A percentile compares a stretch with the other conserved stretches of the same genome.
Conservation (phyloP, 805 yeast genomes). For the Saccharomycopsis javanensis region DNA sequence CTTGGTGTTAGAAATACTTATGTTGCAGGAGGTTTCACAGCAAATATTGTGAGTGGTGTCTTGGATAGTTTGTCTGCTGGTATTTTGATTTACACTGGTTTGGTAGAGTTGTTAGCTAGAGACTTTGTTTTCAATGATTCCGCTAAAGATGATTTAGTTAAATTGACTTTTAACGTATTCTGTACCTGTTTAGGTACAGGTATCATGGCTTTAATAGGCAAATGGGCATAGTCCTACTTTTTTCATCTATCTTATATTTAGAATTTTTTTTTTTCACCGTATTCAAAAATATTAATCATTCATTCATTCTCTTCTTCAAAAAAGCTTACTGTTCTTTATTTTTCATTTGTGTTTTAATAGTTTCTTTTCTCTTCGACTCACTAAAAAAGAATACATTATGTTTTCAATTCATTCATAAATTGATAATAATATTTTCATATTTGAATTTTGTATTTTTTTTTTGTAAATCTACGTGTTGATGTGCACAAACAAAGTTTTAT, state of each 20-base stretch:
- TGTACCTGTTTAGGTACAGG: conserved; percentile 50
- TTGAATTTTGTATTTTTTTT: too few species aligned
- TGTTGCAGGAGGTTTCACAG: conserved; percentile 45
- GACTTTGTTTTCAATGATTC: conserved; percentile 44
- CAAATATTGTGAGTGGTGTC: conserved; percentile 50
- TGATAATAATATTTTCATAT: too few species aligned
- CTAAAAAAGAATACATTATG: too few species aligned
- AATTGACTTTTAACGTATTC: conserved; percentile 34
- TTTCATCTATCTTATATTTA: background rate
- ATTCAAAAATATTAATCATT: background rate
- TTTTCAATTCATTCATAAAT: too few species aligned
- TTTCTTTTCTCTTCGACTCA: too few species aligned
- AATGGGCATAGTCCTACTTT: conserved; percentile 47
- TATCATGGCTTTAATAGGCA: conserved; percentile 65
- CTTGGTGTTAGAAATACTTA: conserved; percentile 60
- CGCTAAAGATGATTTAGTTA: conserved; percentile 34
- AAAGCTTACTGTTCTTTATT: too few species aligned
- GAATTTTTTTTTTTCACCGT: background rate
- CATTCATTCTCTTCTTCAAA: too few species aligned
- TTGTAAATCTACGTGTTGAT: too few species aligned
- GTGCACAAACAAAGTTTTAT: too few species aligned
- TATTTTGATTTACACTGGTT: conserved; percentile 58
- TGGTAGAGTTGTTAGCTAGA: conserved; percentile 67
- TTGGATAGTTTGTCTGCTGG: conserved; percentile 68
- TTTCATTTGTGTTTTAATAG: background rate